Evolutionary conservation across 345 rosid species (phyloP).

Genomic region (Citrus unshiu): DNA sequence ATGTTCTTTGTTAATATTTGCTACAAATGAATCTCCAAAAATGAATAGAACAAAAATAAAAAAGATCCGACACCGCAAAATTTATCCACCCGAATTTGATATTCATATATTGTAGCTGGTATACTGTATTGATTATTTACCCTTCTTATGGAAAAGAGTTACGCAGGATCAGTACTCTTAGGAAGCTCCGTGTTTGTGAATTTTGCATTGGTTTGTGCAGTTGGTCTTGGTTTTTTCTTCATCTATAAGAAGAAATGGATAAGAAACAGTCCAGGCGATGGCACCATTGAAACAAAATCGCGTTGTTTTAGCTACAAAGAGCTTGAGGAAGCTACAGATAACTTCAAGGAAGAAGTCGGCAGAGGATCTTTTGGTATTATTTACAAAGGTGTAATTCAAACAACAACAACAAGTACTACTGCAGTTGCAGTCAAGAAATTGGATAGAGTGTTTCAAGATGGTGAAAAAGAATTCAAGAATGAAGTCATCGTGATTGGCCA

Average conservation of each 20-base stretch:
- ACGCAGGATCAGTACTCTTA: not conserved
- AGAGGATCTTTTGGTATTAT: slow-evolving; percentile 29
- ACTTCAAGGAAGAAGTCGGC: slow-evolving; percentile 29
- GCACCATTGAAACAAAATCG: slow-evolving; percentile 11
- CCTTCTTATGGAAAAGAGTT: not conserved
- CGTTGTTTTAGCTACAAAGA: slow-evolving; percentile 16
- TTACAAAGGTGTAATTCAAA: slow-evolving; percentile 23
- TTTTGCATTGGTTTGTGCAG: not conserved
- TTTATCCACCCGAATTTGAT: not conserved
- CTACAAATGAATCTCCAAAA: not conserved
- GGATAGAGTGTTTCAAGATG: not conserved
- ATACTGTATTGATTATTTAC: not conserved
- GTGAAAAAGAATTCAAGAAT: not conserved
- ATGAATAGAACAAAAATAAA: not conserved
- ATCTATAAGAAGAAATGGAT: slow-evolving; percentile 4
- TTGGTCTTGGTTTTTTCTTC: slow-evolving; percentile 8
- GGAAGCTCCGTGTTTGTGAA: slow-evolving; percentile 10
- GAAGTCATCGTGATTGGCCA: not conserved
- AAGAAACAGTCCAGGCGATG: not conserved
- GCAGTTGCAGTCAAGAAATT: slow-evolving; percentile 38
- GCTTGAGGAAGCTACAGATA: slow-evolving; percentile 24
- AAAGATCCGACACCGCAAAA: not conserved
- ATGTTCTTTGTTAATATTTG: not conserved
- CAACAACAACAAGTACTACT: not conserved
- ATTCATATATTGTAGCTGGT: not conserved